Conservation (phyloP, 768 basidiomycete genomes). For the Pisolithus sp. region DNA sequence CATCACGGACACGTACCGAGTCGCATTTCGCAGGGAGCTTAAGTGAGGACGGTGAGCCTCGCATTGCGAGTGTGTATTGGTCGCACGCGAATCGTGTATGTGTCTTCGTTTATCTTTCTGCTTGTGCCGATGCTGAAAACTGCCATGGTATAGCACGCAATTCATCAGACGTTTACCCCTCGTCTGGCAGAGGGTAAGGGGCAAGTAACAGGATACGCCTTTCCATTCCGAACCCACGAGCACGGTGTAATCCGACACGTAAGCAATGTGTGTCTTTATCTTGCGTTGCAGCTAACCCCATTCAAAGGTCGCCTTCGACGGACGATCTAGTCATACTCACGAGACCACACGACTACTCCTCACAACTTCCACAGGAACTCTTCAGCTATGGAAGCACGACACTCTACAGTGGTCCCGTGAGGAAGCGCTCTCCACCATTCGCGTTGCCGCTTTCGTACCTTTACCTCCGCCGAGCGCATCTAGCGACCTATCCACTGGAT, state of each 20-base stretch:
- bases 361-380: slow-evolving; percentile 67
- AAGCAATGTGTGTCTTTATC: slow-evolving; percentile 14
- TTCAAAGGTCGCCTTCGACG: slow-evolving; percentile 47
- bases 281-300: background rate
- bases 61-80: slow-evolving; percentile 65
- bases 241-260: slow-evolving; percentile 72
- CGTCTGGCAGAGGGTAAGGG: slow-evolving; percentile 42
- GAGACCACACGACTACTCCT: slow-evolving; percentile 43
- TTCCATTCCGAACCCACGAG: slow-evolving; percentile 57
- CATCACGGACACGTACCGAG: slow-evolving; percentile 35
- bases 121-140: background rate
- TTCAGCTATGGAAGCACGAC: slow-evolving; percentile 68
- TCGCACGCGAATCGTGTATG: slow-evolving; percentile 49
- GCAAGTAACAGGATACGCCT: slow-evolving; percentile 43
- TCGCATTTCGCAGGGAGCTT: slow-evolving; percentile 55
- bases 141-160: slow-evolving; percentile 39
- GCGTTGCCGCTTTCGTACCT: slow-evolving; percentile 66
- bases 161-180: slow-evolving; percentile 46
- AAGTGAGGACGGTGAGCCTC: slow-evolving; percentile 43
- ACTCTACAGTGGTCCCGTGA: slow-evolving; percentile 71
- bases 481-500: too few relatives aligned
- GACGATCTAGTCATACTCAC: slow-evolving; percentile 31
- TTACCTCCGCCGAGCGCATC: slow-evolving; percentile 49
- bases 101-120: slow-evolving; percentile 3
- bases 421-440: slow-evolving; percentile 64